These are phyloP conservation scores for Backusella tuberculispora DNA, from an alignment of 192 early-diverging fungal genomes.

Conservation along the genomic window DNA sequence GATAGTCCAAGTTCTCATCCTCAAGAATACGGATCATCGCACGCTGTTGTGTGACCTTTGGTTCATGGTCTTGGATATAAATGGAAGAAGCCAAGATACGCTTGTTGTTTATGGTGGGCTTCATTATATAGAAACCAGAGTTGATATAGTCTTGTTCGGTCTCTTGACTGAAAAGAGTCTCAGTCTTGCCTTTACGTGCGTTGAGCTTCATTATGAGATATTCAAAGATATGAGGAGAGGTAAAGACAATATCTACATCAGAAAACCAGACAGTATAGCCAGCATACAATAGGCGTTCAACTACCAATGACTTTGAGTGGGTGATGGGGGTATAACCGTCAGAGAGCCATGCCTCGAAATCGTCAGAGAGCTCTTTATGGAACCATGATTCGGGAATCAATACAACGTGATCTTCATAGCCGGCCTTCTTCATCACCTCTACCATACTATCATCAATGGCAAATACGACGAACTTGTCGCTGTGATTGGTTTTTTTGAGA, in stretches of 20 bases:
- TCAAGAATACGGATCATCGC: slow-evolving; percentile 42
- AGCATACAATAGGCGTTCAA: slow-evolving; percentile 41
- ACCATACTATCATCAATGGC: slow-evolving; percentile 42
- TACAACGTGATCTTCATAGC: slow-evolving; percentile 38
- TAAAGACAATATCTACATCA: slow-evolving; percentile 50
- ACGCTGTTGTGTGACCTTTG: slow-evolving; percentile 40
- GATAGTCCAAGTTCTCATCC: slow-evolving; percentile 31
- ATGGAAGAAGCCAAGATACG: slow-evolving; percentile 40
- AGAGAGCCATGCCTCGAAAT: slow-evolving; percentile 31
- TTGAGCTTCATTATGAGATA: slow-evolving; percentile 36
- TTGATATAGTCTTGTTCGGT: slow-evolving; percentile 39
- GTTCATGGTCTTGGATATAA: slow-evolving; percentile 30
- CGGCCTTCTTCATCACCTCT: slow-evolving; percentile 30
- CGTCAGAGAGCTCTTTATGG: slow-evolving; percentile 32
- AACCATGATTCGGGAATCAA: slow-evolving; percentile 43
- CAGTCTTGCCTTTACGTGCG: slow-evolving; percentile 22
- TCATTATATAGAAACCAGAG: slow-evolving; percentile 43
- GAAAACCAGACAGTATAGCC: slow-evolving; percentile 44
- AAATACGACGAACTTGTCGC: slow-evolving; percentile 40
- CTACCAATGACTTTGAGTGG: slow-evolving; percentile 44
- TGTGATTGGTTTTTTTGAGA: slow-evolving; percentile 27
- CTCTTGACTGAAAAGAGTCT: slow-evolving; percentile 41
- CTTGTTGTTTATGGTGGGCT: slow-evolving; percentile 34
- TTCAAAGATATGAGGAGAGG: slow-evolving; percentile 32
- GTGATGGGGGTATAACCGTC: slow-evolving; percentile 44